Evolutionary conservation across 2,329 filamentous ascomycete species (phyloP), one percentile per base, ranked within the genome.

Genomic region (Aspergillus vadensis): DNA sequence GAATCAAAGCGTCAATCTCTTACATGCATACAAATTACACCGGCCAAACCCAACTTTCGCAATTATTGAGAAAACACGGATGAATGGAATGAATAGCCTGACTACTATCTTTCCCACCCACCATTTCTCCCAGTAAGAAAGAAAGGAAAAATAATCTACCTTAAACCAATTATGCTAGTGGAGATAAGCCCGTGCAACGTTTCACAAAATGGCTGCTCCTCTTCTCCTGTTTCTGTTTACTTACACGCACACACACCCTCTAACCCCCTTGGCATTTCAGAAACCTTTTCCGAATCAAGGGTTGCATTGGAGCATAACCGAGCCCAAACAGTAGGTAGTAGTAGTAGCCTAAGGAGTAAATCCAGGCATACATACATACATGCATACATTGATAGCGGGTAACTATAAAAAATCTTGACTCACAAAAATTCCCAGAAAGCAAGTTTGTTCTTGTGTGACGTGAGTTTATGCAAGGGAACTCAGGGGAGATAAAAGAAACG

Each of bases 161-260:
- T 70, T 72, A 70, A 66, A 60, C 59, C 58, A 55, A 74, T 71
- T 72, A 70, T 74, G 67, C 67, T 71, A 69, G 70, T 72, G 72
- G 71, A 72, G 72, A 73, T 74, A 72, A 74, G 70, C 72, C 73
- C 71, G 71, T 72, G 71, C 67, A 69, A 73, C 70, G 71, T 74
- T 73, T 71, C 72, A 74, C 71, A 64, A 60, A 67, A 62, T 50
- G 15, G 17, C 51, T 30, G 17, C 51, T 30, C 52, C 50, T 27
- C 53, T 30, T 21, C 39, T 36, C 10, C 32, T 36, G 32, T 36
- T 36, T 36, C 32, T 36, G 32, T 36, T 36, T 36, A 36, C 32
- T 10, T 10, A 36, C 12, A 36, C 32, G 5, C 30, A 36, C 32
- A 12, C 30, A 14, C 27, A 7, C 14, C 8, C 25, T 44, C 25